Evolutionary conservation across 352 stramenopile species (phyloP).

Genomic region (Pythium aphanidermatum): DNA sequence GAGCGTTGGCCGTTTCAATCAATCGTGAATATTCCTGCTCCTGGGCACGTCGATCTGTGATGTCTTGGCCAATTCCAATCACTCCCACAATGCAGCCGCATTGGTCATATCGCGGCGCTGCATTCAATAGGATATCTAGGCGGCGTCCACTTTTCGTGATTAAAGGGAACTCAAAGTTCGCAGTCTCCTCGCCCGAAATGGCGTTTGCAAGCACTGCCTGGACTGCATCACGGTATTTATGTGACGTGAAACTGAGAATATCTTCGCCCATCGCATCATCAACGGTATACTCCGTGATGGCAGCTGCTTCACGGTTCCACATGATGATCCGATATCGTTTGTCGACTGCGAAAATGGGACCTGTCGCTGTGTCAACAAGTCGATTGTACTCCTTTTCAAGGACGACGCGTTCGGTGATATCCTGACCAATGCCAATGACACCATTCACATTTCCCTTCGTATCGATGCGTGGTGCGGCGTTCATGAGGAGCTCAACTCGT

Average conservation of each 20-base stretch:
- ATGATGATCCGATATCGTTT: slow-evolving; percentile 74
- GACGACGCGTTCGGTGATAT: slow-evolving; percentile 75
- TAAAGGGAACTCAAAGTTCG: slow-evolving; percentile 84
- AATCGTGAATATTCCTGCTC: slow-evolving; percentile 83
- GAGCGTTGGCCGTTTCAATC: slow-evolving; percentile 88
- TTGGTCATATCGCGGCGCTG: slow-evolving; percentile 66
- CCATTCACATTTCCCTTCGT: slow-evolving; percentile 54
- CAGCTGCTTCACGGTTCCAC: slow-evolving; percentile 92
- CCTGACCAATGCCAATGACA: slow-evolving; percentile 76
- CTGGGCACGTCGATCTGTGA: slow-evolving; percentile 77
- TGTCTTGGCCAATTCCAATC: slow-evolving; percentile 75
- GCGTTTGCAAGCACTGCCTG: slow-evolving; percentile 61
- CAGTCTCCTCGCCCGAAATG: slow-evolving; percentile 51
- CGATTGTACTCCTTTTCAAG: slow-evolving; percentile 80
- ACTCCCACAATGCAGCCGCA: slow-evolving; percentile 66
- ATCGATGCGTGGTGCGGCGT: slow-evolving; percentile 64
- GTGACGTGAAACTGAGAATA: slow-evolving; percentile 61
- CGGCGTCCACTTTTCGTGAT: slow-evolving; percentile 65
- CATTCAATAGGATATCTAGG: slow-evolving; percentile 79
- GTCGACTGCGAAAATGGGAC: slow-evolving; percentile 82
- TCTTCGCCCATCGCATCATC: slow-evolving; percentile 82
- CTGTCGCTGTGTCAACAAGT: slow-evolving; percentile 79
- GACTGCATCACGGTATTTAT: slow-evolving; percentile 58
- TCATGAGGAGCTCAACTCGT: slow-evolving; percentile 74
- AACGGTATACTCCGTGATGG: slow-evolving; percentile 84